A percentile compares a stretch with the other conserved stretches of the same genome.
These are phyloP conservation scores for Colletotrichum viniferum DNA, from an alignment of 2,329 filamentous ascomycete species.

Conservation along the genomic window DNA sequence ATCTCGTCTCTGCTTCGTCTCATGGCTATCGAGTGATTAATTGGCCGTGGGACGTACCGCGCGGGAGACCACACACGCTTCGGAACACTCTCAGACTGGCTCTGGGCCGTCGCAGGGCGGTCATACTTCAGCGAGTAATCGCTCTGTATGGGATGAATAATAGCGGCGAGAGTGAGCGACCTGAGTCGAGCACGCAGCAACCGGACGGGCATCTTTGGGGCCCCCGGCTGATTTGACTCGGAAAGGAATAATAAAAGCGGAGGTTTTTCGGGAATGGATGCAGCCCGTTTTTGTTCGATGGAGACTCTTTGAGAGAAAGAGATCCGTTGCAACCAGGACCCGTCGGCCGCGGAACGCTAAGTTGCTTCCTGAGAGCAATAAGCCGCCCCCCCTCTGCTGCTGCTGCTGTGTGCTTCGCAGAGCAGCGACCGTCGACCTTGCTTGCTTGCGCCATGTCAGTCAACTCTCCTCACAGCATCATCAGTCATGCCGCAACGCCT, in stretches of 20 bases:
- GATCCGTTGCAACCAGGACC: neutral
- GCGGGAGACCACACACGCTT: neutral
- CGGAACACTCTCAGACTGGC: neutral
- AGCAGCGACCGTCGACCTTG: neutral
- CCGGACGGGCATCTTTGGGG: neutral
- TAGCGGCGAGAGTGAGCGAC: neutral
- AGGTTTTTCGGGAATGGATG: constrained; percentile 15
- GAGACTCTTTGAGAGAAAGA: neutral
- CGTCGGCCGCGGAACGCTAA: neutral
- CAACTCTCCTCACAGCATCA: neutral
- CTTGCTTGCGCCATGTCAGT: neutral
- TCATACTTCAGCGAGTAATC: neutral
- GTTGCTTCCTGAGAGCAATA: neutral
- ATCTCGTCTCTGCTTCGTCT: neutral
- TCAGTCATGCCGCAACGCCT: neutral
- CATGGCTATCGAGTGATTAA: neutral
- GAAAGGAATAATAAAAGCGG: constrained; percentile 1
- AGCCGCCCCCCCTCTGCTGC: neutral
- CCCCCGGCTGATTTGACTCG: neutral
- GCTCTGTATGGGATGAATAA: neutral
- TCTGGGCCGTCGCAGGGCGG: neutral
- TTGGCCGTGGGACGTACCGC: neutral
- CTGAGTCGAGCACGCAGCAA: neutral
- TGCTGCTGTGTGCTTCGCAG: neutral
- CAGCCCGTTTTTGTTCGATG: neutral